Conservation (phyloP, 352 stramenopile genomes). For the Phytophthora pisi region DNA sequence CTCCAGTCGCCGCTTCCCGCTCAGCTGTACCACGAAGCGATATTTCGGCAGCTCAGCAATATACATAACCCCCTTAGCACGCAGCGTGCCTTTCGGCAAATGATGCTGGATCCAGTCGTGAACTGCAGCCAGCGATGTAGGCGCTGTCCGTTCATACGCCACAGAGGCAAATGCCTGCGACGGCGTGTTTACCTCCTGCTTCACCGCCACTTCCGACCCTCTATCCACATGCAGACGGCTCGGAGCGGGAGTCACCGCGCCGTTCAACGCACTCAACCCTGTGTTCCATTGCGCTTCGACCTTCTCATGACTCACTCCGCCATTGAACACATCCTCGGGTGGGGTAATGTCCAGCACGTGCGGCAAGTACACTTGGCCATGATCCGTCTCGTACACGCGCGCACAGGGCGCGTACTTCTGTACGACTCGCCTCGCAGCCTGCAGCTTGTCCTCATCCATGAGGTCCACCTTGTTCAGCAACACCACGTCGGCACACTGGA, state of each 20-base stretch:
- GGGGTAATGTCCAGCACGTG: slow-evolving; percentile 76
- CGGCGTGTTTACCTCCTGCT: not conserved
- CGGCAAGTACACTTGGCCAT: slow-evolving; percentile 66
- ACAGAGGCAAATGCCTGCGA: slow-evolving; percentile 49
- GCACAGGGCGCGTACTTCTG: slow-evolving; percentile 52
- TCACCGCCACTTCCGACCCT: not conserved
- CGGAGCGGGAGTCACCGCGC: slow-evolving; percentile 13
- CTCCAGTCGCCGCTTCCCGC: slow-evolving; percentile 69
- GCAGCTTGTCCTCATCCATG: slow-evolving; percentile 40
- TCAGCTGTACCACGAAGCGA: slow-evolving; percentile 76
- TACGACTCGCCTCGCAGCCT: slow-evolving; percentile 40
- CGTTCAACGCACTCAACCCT: slow-evolving; percentile 36
- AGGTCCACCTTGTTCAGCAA: slow-evolving; percentile 87
- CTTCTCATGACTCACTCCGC: slow-evolving; percentile 68
- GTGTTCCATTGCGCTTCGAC: slow-evolving; percentile 69
- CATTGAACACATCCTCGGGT: slow-evolving; percentile 53
- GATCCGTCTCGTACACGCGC: slow-evolving; percentile 71
- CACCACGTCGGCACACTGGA: slow-evolving; percentile 77
- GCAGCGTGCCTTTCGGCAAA: slow-evolving; percentile 45
- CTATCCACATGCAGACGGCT: slow-evolving; percentile 46
- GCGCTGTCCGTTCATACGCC: slow-evolving; percentile 46
- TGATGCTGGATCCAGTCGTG: slow-evolving; percentile 53
- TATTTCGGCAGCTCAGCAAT: slow-evolving; percentile 58
- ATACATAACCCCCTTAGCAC: slow-evolving; percentile 73
- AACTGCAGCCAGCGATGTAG: slow-evolving; percentile 52